Base-by-base conservation (phyloP, 2,329 filamentous ascomycete species). In the Alternaria arbusti region DNA sequence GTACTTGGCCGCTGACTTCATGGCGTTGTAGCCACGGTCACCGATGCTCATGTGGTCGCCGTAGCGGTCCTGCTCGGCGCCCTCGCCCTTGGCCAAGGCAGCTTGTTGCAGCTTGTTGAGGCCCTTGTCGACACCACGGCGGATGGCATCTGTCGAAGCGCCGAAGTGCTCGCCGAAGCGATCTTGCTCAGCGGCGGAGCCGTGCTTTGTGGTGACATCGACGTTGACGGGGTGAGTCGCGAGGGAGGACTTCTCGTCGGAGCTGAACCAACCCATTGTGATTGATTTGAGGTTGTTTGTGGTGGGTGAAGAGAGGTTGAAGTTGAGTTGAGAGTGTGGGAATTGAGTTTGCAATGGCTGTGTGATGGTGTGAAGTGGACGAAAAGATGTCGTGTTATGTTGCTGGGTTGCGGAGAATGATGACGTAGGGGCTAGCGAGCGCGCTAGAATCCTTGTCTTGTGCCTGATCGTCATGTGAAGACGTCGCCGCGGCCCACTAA, bases 161-260 rank as follows among this genome's bases (percentile, higher is more conserved):
- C 66, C 65, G 45, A 77, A 77, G 57, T 77, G 74, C n/a, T 65
- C 55, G 44, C 64, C 73, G 45, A 75, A 76, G 11, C 74, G 74
- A 57, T 77, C 76, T 60, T 78, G 75, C 64, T 78, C 76, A 12
- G 76, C 74, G 15, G 69, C 76, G 9, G 75, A 76, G 59, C 74
- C 74, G 25, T 65, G 63, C 32, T 70, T 68, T 47, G 67, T 68
- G 52, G 70, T 70, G 58, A 74, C 59, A 62, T 74, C 71, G 32
- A 64, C 60, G 60, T 74, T 74, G 60, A 67, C 57, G 20, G 71
- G 71, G 60, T 74, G 59, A 7, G 65, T 63, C 28, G 65, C 63
- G 11, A 50, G 15, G 7, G 52, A 30, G 54, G 66, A 69, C 69
- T 73, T 74, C 50, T 74, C 71, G 23, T 66, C 67, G 44, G 64